Conservation (phyloP, 106 monocot genomes). For the Dendrobium catenatum region DNA sequence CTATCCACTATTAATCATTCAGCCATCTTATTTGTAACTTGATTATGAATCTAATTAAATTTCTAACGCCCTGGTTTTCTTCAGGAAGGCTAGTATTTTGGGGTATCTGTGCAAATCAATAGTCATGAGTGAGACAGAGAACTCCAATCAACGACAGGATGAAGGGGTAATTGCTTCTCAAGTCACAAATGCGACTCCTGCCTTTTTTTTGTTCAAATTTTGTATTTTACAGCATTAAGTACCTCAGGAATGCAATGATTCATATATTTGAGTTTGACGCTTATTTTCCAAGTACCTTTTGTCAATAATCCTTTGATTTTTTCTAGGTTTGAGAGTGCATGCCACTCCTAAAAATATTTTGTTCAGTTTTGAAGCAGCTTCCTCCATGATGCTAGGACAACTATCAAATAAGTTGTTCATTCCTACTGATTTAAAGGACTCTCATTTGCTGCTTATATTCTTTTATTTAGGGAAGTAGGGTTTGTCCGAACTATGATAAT, state of each 20-base stretch:
- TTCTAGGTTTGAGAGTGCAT: too few species aligned
- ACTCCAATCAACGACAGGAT: not conserved
- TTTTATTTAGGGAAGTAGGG: not conserved
- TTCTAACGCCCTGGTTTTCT: not conserved
- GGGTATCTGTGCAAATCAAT: not conserved
- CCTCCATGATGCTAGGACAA: not conserved
- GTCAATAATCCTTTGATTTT: not conserved
- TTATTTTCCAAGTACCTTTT: not conserved
- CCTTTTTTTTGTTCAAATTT: not conserved
- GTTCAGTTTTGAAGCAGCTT: not conserved
- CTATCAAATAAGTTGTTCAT: not conserved
- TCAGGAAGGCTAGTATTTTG: not conserved
- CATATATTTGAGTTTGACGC: not conserved
- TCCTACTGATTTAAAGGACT: not conserved
- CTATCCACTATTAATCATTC: not conserved
- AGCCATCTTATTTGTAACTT: not conserved
- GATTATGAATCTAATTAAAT: not conserved
- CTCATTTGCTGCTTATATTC: not conserved
- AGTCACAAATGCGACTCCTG: not conserved
- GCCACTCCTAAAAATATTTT: not conserved
- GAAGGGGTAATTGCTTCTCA: not conserved
- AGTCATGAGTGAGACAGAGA: conserved; percentile 6
- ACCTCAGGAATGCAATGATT: not conserved
- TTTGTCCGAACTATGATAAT: too few species aligned
- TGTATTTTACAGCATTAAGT: not conserved